Evolutionary conservation across 805 yeast genomes (phyloP), one percentile per base, ranked within the genome.

Genomic region (Starmerella asiatica): DNA sequence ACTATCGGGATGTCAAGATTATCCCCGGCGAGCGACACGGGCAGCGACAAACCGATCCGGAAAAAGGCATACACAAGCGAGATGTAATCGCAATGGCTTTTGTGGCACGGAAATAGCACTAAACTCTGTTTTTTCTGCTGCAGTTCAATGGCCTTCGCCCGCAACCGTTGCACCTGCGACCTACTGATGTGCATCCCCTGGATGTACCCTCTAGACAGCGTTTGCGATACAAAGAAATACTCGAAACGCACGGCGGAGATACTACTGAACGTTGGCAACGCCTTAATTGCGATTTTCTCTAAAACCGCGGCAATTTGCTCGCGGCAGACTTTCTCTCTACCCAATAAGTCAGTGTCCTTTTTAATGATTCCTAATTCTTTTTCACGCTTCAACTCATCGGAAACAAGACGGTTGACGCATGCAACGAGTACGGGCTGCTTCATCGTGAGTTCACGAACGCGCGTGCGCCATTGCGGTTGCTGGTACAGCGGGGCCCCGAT

Each of bases 21-120:
- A 36, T 74, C 79, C n/a, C 80, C 80, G 1, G 80, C 79, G 28
- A 74, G 70, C 5, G 74, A 76, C 4, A 68, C 56, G 1, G 80
- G 80, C 9, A 66, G 55, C 3, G 76, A 62, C 39, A 74, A 54
- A 21, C 71, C 73, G 47, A 73, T 64, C 26, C 79, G 58, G 47
- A 71, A 64, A 43, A 72, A 62, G 24, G 72, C 58, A 38, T 72
- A 61, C 48, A 74, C 79, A 36, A 75, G 51, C 39, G 74, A 68
- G 37, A 74, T 71, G 52, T 74, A 74, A 55, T 74, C 80, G 30
- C 73, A 60, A 51, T 74, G 80, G 9, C 76, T 69, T 53, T 72
- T 71, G 56, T 74, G 80, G 48, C 75, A 71, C 3, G 80, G 79
- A 42, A 73, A 59, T 43, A 67, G 69, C 34, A 73, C 49, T 29